Conservation (phyloP, 2,329 filamentous ascomycete species). For the Phaeosphaeriaceae sp. region DNA sequence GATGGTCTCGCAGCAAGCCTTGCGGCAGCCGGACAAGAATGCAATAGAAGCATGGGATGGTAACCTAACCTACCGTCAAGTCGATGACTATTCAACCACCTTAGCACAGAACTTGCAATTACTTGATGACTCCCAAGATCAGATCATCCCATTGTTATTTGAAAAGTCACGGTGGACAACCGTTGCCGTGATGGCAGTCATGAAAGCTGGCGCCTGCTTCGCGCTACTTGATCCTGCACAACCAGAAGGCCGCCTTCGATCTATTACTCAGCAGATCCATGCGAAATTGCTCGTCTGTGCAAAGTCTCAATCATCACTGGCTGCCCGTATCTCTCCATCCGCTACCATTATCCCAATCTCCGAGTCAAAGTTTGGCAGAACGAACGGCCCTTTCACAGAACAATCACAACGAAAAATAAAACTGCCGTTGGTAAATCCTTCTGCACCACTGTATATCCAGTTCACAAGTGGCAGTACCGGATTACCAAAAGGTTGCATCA, state of each 20-base stretch:
- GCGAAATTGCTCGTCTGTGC: constrained; percentile 38
- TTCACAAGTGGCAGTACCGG: constrained; percentile 48
- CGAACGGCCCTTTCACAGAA: constrained; percentile 34
- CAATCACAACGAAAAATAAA: constrained; percentile 36
- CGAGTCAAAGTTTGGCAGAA: constrained; percentile 36
- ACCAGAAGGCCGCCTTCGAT: constrained; percentile 40
- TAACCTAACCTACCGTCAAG: constrained; percentile 42
- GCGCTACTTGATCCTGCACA: constrained; percentile 45
- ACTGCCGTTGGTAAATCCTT: constrained; percentile 34
- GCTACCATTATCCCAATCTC: constrained; percentile 44
- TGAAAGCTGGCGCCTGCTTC: constrained; percentile 50
- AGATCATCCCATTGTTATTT: constrained; percentile 48
- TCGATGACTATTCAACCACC: constrained; percentile 41
- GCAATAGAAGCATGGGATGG: constrained; percentile 50
- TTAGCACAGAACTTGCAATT: constrained; percentile 36
- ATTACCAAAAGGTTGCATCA: constrained; percentile 43
- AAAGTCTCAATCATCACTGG: constrained; percentile 36
- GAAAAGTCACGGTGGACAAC: constrained; percentile 50
- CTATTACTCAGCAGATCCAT: constrained; percentile 40
- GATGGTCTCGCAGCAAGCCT: constrained; percentile 51
- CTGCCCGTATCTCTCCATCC: constrained; percentile 34
- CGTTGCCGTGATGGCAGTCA: constrained; percentile 48
- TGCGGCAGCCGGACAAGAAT: constrained; percentile 40
- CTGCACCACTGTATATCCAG: constrained; percentile 41
- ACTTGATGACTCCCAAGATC: constrained; percentile 31